Evolutionary conservation across 1,139 yeast species (phyloP), one percentile per base, ranked within the genome.

Genomic region (Kodamaea anthophila): DNA sequence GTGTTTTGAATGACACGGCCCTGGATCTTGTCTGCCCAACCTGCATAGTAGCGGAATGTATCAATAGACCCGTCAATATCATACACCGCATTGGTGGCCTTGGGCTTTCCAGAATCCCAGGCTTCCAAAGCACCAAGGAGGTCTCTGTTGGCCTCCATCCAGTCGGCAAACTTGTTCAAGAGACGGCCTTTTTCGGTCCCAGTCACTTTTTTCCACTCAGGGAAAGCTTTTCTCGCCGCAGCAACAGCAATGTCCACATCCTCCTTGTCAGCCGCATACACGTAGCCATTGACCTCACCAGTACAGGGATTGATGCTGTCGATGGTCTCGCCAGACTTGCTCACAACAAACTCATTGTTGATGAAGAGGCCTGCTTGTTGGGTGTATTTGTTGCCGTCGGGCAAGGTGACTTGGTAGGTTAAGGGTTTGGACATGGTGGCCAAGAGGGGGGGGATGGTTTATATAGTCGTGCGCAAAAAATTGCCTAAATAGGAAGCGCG

Each of bases 331-430:
- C 86, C 86, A 12, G 73, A 56, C 37, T 65, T 60, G 18, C 87
- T 68, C 34, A 68, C 57, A 38, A 81, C 80, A 49, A 79, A 85
- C 54, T 83, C 84, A 53, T 82, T 82, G 65, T 83, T 79, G 54
- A 85, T 81, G 67, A 83, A 84, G 48, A 85, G 65, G 35, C 94
- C 94, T 11, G 81, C 63, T 39, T 94, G 95, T 54, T 83, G 65
- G 55, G 65, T 32, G 52, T 65, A 73, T 30, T 61, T 61, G 32
- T 55, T 48, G 28, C 83, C 83, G 36, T 70, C 71, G 30, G 83
- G 81, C 42, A 77, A 60, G 4, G 64, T 57, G 37, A 76, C 62
- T 34, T 67, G 66, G 44, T 55, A 50, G 45, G 50, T 51, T 42
- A 65, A 57, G 24, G 66, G 64, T 32, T 56, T 43, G n/a, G 59